Conservation (phyloP, 163 green algal genomes). For the Scenedesmus sp. region DNA sequence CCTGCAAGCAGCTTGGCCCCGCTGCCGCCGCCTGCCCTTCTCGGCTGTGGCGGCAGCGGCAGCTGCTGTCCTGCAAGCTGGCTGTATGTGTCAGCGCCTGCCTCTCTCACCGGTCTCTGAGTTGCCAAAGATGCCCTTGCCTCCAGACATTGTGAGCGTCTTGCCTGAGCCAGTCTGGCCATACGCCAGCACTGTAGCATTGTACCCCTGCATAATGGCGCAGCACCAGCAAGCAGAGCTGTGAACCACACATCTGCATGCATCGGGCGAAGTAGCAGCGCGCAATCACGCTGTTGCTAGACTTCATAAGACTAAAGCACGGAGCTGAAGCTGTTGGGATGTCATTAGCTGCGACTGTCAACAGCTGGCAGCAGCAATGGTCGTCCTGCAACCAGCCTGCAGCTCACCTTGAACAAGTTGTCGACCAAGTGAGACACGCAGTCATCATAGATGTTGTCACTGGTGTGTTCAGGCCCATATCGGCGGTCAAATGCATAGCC, state of each 20-base stretch:
- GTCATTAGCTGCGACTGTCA: background rate
- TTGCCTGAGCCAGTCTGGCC: constrained; percentile 82
- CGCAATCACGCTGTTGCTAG: background rate
- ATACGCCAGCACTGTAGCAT: constrained; percentile 80
- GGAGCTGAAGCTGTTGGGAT: background rate
- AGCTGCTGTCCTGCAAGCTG: background rate
- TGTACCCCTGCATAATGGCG: constrained; percentile 71
- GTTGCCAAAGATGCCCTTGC: constrained; percentile 68
- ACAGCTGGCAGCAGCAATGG: background rate
- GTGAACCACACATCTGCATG: background rate
- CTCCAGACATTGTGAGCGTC: constrained; percentile 82
- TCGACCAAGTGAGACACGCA: constrained; percentile 71
- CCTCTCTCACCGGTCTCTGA: constrained; percentile 61
- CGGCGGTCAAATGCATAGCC: constrained; percentile 77
- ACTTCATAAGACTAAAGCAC: background rate
- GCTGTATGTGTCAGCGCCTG: background rate
- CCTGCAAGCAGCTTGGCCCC: background rate
- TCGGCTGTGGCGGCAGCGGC: background rate
- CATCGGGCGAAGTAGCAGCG: background rate
- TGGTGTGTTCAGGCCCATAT: constrained; percentile 66
- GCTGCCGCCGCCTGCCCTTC: background rate
- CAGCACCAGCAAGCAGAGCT: background rate
- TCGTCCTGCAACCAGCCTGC: background rate
- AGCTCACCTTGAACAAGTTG: constrained; percentile 73
- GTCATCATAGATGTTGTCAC: constrained; percentile 76